phyloP scores from a whole-genome alignment of 78 protist genomes.

The Cavenderia fasciculata region DNA sequence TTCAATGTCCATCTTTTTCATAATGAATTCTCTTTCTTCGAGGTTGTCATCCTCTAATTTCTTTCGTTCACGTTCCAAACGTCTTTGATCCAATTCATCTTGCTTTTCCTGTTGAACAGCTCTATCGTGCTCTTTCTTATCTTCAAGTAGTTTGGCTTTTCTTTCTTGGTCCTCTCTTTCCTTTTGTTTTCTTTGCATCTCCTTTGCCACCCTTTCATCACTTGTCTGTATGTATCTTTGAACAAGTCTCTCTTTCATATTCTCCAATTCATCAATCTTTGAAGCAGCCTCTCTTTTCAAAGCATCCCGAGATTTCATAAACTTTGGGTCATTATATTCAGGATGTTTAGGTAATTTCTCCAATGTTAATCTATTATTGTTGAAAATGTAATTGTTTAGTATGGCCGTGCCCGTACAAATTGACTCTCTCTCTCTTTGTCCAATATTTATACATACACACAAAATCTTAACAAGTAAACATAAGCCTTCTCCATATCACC shows the following conservation, averaged over 20 bases:
- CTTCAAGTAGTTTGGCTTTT: not conserved
- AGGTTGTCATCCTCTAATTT: not conserved
- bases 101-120: not conserved
- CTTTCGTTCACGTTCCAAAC: constrained; percentile 6
- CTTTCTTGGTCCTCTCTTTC: not conserved
- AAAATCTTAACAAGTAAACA: constrained; percentile 37
- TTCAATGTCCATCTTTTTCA: constrained; percentile 5
- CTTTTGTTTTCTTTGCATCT: not conserved
- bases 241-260: not conserved
- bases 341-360: constrained; percentile 70
- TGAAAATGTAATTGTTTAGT: not conserved
- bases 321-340: constrained; percentile 8
- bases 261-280: constrained; percentile 24
- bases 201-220: not conserved
- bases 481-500: constrained; percentile 64
- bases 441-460: constrained; percentile 24
- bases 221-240: constrained; percentile 1
- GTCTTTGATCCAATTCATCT: not conserved
- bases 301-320: not conserved
- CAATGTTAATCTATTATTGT: constrained; percentile 4
- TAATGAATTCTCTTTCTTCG: constrained; percentile 9
- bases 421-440: not conserved
- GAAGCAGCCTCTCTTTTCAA: constrained; percentile 18
- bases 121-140: not conserved
- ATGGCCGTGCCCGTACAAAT: too few species aligned